Evolutionary conservation across 2,329 filamentous ascomycete species (phyloP).

Genomic region (Simplicillium sp.): DNA sequence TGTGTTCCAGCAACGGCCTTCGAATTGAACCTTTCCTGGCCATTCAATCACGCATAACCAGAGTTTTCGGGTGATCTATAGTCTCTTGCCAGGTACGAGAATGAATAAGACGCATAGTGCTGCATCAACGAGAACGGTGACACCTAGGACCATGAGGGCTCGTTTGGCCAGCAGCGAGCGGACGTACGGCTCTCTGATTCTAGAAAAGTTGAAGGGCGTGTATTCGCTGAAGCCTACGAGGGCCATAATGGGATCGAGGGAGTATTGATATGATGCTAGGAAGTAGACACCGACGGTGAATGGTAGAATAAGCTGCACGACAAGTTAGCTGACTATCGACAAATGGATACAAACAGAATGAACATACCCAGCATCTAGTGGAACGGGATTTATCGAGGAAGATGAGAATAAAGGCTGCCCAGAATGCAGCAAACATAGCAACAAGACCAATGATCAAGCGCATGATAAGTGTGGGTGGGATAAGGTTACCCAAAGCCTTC

Average conservation of each 20-base stretch:
- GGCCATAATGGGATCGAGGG: conserved; percentile 83
- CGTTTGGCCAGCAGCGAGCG: conserved; percentile 77
- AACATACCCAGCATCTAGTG: conserved; percentile 75
- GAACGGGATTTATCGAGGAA: conserved; percentile 70
- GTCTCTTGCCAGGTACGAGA: conserved; percentile 80
- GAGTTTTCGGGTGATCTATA: conserved; percentile 33
- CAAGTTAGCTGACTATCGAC: conserved; percentile 9
- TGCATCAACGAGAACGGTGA: conserved; percentile 68
- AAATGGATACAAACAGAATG: not conserved
- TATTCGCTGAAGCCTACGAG: conserved; percentile 91
- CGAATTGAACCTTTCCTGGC: not conserved
- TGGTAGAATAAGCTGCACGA: conserved; percentile 59
- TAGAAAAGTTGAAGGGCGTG: conserved; percentile 85
- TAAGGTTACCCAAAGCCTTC: conserved; percentile 92
- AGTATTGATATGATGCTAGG: conserved; percentile 88
- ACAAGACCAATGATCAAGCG: conserved; percentile 78
- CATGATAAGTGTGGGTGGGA: conserved; percentile 81
- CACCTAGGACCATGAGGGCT: conserved; percentile 67
- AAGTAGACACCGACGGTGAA: conserved; percentile 88
- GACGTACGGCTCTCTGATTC: conserved; percentile 84
- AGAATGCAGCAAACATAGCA: conserved; percentile 84
- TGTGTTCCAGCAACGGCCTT: conserved; percentile 1
- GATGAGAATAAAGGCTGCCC: conserved; percentile 88
- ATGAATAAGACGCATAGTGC: conserved; percentile 87
- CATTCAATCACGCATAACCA: not conserved